These are phyloP conservation scores for Neonectria ditissima DNA, from an alignment of 2,329 filamentous ascomycete species.

Conservation along the genomic window DNA sequence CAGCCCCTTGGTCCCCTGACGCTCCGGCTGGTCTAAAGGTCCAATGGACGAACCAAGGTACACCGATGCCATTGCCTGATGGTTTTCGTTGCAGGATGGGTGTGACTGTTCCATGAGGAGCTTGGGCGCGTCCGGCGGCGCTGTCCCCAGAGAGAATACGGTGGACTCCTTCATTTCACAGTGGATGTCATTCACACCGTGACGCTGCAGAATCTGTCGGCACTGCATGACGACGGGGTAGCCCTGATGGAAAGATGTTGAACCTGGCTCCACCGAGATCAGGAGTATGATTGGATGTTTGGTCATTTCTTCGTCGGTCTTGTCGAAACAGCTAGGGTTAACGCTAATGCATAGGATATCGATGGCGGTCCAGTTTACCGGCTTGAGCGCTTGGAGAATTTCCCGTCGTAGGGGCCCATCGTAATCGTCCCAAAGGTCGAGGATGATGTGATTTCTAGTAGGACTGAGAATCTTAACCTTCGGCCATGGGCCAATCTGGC, in stretches of 20 bases:
- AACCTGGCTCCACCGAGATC: conserved; percentile 18
- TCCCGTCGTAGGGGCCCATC: conserved; percentile 7
- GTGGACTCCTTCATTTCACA: conserved; percentile 24
- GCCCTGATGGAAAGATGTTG: conserved; percentile 9
- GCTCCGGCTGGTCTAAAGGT: not conserved
- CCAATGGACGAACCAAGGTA: conserved; percentile 12
- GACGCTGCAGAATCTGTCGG: conserved; percentile 1
- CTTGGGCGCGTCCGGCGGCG: not conserved
- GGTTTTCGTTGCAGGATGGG: not conserved
- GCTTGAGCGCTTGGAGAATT: conserved; percentile 7
- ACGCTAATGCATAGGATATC: conserved; percentile 18
- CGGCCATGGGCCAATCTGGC: not conserved
- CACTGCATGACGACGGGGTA: conserved; percentile 3
- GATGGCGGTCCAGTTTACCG: conserved; percentile 10
- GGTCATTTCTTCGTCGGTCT: not conserved
- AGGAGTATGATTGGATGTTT: conserved; percentile 9
- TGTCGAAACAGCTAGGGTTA: not conserved
- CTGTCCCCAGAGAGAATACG: not conserved
- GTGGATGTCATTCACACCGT: conserved; percentile 10
- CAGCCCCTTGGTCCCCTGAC: conserved; percentile 21
- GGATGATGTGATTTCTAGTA: conserved; percentile 8
- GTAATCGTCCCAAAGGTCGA: conserved; percentile 17
- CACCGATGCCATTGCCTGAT: not conserved
- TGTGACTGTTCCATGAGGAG: not conserved
- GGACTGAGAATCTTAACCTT: conserved; percentile 2